A percentile compares a stretch with the other conserved stretches of the same genome.
phyloP scores from a whole-genome alignment of 768 basidiomycete genomes.

The Leccinellum albellum region DNA sequence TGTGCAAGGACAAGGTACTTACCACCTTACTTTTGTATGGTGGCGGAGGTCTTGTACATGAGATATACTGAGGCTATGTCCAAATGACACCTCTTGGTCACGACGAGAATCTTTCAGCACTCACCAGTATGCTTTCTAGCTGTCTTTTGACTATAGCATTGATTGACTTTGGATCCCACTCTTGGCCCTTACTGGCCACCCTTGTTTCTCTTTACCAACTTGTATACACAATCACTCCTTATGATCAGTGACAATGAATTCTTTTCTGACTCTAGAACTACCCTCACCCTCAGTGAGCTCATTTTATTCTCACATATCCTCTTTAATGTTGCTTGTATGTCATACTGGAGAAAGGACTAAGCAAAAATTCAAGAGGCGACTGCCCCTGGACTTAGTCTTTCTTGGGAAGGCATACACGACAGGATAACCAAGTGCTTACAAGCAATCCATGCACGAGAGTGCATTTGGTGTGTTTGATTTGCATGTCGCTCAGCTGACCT shows the following conservation, averaged over 20 bases:
- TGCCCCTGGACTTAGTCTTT: constrained; percentile 37
- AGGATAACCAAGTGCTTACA: constrained; percentile 75
- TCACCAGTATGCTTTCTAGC: constrained; percentile 36
- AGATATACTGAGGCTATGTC: constrained; percentile 69
- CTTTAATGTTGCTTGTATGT: constrained; percentile 77
- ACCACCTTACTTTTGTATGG: constrained; percentile 48
- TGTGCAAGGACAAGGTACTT: constrained; percentile 54
- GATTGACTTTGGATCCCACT: constrained; percentile 37
- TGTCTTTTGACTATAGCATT: background rate
- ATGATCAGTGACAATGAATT: constrained; percentile 98
- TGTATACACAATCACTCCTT: constrained; percentile 80
- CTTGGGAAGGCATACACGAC: constrained; percentile 70
- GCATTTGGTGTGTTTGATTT: constrained; percentile 27
- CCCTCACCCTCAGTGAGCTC: constrained; percentile 80
- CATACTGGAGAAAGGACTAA: constrained; percentile 60
- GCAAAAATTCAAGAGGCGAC: constrained; percentile 37
- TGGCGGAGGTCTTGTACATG: constrained; percentile 64
- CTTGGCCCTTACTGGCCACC: constrained; percentile 56
- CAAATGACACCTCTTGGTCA: constrained; percentile 59
- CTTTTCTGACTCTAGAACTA: constrained; percentile 69
- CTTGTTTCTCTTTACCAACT: constrained; percentile 71
- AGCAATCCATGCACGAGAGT: constrained; percentile 88
- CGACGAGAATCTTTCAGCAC: constrained; percentile 39
- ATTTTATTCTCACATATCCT: constrained; percentile 69
- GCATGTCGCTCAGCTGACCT: background rate